These are phyloP conservation scores for Xylaria hypoxylon DNA, from an alignment of 2,329 filamentous ascomycete species.

Conservation along the genomic window DNA sequence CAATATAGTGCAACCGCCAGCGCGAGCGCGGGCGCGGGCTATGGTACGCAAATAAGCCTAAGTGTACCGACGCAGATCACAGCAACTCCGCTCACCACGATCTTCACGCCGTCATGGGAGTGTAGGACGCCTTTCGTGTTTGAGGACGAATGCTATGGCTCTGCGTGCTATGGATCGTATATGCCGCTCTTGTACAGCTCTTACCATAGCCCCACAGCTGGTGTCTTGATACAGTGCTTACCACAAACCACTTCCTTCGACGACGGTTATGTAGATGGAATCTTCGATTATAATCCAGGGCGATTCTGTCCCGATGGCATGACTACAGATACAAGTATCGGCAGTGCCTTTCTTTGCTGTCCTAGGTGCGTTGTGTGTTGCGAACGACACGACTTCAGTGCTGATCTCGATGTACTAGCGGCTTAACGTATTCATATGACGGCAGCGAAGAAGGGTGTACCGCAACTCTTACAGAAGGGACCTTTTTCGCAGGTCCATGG, in stretches of 20 bases:
- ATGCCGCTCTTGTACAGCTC: slow-evolving; percentile 5
- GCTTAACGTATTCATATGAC: slow-evolving; percentile 16
- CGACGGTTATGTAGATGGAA: slow-evolving; percentile 14
- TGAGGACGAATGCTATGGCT: background rate
- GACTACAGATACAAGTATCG: slow-evolving; percentile 24
- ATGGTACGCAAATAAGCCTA: background rate
- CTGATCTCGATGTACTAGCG: slow-evolving; percentile 24
- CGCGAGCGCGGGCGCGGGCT: background rate
- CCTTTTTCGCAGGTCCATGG: background rate
- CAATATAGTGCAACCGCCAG: background rate
- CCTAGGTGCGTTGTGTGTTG: slow-evolving; percentile 25
- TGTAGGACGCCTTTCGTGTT: slow-evolving; percentile 23
- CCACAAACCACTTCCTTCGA: slow-evolving; percentile 10
- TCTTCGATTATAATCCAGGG: slow-evolving; percentile 20
- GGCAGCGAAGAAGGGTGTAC: background rate
- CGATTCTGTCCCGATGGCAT: slow-evolving; percentile 26
- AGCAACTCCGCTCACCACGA: slow-evolving; percentile 21
- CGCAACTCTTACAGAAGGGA: slow-evolving; percentile 11
- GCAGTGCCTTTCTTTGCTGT: slow-evolving; percentile 15
- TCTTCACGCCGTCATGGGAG: slow-evolving; percentile 24
- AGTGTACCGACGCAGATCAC: background rate
- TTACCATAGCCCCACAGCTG: too few relatives aligned
- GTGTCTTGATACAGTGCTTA: slow-evolving; percentile 13
- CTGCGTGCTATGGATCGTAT: slow-evolving; percentile 12
- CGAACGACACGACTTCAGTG: background rate